These are phyloP conservation scores for Tritrichomonas musculus DNA, from an alignment of 208 protist genomes.

Conservation along the genomic window DNA sequence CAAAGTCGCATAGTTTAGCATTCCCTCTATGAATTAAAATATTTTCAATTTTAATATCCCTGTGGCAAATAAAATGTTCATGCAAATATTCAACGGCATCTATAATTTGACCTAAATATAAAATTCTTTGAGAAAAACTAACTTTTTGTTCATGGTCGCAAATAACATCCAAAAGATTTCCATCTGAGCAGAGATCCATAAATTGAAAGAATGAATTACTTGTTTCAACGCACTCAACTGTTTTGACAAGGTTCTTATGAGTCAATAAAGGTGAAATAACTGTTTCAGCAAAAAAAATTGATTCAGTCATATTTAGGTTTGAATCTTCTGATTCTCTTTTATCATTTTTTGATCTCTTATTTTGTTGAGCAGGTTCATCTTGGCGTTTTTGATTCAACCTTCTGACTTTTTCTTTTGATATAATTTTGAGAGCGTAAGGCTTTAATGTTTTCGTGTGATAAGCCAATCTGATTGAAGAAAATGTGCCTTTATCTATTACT, in stretches of 20 bases:
- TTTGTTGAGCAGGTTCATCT: no score
- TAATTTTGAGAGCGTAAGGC: background rate
- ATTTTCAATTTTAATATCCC: background rate
- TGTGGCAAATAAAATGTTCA: background rate
- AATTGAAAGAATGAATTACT: background rate
- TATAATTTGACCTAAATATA: background rate
- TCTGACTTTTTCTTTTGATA: background rate
- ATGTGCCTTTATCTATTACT: background rate
- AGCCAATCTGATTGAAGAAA: background rate
- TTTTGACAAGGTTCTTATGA: background rate
- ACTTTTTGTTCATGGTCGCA: background rate
- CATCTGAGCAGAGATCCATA: background rate
- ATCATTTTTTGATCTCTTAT: no score
- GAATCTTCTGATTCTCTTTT: no score
- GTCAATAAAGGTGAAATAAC: background rate
- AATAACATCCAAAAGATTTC: background rate
- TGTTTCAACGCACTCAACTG: background rate
- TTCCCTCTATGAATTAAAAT: background rate
- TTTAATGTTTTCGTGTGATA: background rate
- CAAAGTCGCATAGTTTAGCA: background rate
- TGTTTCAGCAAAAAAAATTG: background rate
- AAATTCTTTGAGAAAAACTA: background rate
- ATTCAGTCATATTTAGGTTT: no score
- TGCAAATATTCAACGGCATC: background rate
- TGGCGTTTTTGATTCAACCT: background rate